Evolutionary conservation across 441 rosid genomes (phyloP).

Genomic region (Brassica hybrid): DNA sequence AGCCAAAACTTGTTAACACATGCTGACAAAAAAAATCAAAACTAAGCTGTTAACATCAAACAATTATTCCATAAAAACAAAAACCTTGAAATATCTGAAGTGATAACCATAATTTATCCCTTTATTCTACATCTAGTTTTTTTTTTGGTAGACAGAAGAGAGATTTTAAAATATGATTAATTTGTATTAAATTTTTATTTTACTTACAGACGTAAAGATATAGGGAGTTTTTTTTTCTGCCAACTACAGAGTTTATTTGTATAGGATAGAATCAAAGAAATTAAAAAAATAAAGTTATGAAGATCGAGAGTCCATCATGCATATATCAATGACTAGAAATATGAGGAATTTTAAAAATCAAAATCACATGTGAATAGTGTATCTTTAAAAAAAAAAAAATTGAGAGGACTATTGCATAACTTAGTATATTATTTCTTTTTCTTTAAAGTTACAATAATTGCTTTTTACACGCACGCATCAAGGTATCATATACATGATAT

Average conservation of each 20-base stretch:
- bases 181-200: background rate
- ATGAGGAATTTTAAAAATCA: background rate
- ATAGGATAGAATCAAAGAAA: background rate
- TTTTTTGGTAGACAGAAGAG: background rate
- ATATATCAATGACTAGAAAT: background rate
- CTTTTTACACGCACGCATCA: constrained; percentile 24
- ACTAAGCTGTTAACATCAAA: background rate
- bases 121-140: background rate
- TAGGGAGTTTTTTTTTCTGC: background rate
- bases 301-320: background rate
- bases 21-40: too few species aligned
- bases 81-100: background rate
- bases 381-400: background rate
- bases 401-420: constrained; percentile 4
- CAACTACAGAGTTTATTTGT: constrained; percentile 3
- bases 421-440: background rate
- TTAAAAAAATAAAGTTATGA: constrained; percentile 7
- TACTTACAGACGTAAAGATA: background rate
- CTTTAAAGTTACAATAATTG: constrained; percentile 13
- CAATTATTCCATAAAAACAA: background rate
- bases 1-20: too few species aligned
- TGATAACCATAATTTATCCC: background rate
- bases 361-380: constrained; percentile 9
- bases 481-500: constrained; percentile 29
- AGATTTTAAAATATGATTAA: background rate